phyloP scores from a whole-genome alignment of 2,329 filamentous ascomycete genomes.

The Nemania diffusa region DNA sequence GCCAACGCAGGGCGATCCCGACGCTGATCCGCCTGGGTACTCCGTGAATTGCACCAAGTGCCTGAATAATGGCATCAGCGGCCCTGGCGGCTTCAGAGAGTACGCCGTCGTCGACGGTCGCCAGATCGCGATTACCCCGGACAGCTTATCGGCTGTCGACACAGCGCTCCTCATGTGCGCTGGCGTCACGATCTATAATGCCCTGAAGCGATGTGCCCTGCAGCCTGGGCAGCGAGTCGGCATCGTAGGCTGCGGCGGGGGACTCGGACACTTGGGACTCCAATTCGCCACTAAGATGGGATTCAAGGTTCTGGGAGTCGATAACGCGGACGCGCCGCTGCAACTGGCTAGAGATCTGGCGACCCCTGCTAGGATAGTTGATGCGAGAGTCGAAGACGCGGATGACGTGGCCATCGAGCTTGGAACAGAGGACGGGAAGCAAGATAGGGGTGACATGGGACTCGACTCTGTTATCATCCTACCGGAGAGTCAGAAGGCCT shows the following conservation, averaged over 20 bases:
- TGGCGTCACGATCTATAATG: conserved; percentile 55
- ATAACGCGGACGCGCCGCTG: conserved; percentile 51
- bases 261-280: conserved; percentile 45
- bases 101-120: conserved; percentile 56
- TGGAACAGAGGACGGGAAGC: conserved; percentile 50
- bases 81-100: conserved; percentile 54
- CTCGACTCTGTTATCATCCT: conserved; percentile 59
- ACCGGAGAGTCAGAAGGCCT: conserved; percentile 58
- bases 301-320: conserved; percentile 51
- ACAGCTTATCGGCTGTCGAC: conserved; percentile 50
- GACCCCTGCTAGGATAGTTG: conserved; percentile 51
- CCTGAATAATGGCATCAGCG: conserved; percentile 42
- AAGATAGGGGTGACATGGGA: conserved; percentile 53
- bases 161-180: conserved; percentile 57
- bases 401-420: conserved; percentile 42
- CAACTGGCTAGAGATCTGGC: conserved; percentile 50
- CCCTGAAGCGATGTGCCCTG: conserved; percentile 51
- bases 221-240: conserved; percentile 51
- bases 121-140: conserved; percentile 49
- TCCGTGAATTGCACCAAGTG: conserved; percentile 52
- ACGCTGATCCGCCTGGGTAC: conserved; percentile 52
- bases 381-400: conserved; percentile 49
- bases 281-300: conserved; percentile 48
- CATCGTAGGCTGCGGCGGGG: conserved; percentile 53
- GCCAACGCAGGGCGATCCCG: conserved; percentile 38